phyloP scores from a whole-genome alignment of 805 yeast species.

The Kregervanrija fluxuum region DNA sequence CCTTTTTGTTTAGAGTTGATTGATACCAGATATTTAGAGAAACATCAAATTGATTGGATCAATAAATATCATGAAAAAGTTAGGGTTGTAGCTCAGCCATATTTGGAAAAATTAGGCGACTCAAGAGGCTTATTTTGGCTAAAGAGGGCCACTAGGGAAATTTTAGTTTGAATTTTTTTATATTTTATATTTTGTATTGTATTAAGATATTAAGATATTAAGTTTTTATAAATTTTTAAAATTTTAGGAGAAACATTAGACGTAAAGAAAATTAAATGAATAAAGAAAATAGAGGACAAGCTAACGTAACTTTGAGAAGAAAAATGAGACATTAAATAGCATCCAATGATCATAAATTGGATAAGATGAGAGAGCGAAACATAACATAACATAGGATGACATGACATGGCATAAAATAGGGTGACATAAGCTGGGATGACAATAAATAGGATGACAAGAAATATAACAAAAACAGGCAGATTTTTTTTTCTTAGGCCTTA shows the following conservation, averaged over 20 bases:
- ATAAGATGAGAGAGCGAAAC: too few relatives aligned
- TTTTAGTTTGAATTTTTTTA: not conserved
- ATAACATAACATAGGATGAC: too few relatives aligned
- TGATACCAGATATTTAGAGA: conserved; percentile 46
- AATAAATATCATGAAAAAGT: conserved; percentile 58
- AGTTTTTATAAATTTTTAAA: not conserved
- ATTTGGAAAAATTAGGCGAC: conserved; percentile 48
- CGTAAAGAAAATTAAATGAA: too few relatives aligned
- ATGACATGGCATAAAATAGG: not conserved
- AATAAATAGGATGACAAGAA: not conserved
- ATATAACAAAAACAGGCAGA: not conserved
- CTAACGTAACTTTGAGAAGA: not conserved
- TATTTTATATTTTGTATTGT: too few relatives aligned
- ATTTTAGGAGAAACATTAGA: not conserved
- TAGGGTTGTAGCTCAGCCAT: conserved; percentile 42
- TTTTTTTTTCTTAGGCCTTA: not conserved
- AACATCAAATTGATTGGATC: conserved; percentile 61
- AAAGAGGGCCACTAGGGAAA: conserved; percentile 46
- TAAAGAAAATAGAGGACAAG: not conserved
- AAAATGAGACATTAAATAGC: not conserved
- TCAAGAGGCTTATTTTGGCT: conserved; percentile 66
- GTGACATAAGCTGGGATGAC: too few relatives aligned
- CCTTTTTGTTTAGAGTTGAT: conserved; percentile 80
- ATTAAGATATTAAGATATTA: not conserved
- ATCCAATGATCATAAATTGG: too few relatives aligned